Base-by-base conservation (phyloP, 164 flowering plant species). In the Dillenia suffruticosa region DNA sequence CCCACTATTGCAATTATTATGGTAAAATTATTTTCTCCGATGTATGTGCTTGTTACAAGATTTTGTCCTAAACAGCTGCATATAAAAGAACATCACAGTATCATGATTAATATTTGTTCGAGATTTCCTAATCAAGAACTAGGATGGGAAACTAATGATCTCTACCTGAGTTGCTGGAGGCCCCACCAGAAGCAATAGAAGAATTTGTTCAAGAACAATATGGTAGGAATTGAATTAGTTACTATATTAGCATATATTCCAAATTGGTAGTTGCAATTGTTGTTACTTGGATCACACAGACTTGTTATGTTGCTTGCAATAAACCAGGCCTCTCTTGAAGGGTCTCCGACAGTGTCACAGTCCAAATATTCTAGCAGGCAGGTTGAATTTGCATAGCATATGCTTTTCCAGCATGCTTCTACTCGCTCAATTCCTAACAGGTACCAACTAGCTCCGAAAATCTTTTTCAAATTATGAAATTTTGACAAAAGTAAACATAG, bases 41-140 rank as follows among this genome's bases (percentile, higher is more conserved):
- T 74, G 15, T 80, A 82, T 22, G 89, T 91, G 81, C 88, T 91
- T 24, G 97, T 85, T 1, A 68, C 61, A 40, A 94, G 90, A 79
- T 72, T 76, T 72, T 94, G 97, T 54, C 99, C 97, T 67, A 89
- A 69, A 53, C 88, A 89, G 69, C 99, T 94, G 84, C 76, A 84
- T 19, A 19, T 19, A 19, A 19, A 19, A 19, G 22, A 19, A 19
- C 1, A 19, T 19, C 22, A 19, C 1, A 19, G 22, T 19, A 19
- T 19, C 22, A 19, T 19, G 22, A 19, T 19, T 19, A 19, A 19
- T 19, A 19, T 19, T 19, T 19, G 22, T 19, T 19, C 22, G 22
- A 19, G 22, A 19, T 19, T 19, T 19, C 22, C 22, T 19, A 19
- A 19, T 1, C 22, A 19, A 19, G 1, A 1, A 19, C 22, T 19